phyloP scores from a whole-genome alignment of 2,329 filamentous ascomycete species.

The Lachnellula suecica region DNA sequence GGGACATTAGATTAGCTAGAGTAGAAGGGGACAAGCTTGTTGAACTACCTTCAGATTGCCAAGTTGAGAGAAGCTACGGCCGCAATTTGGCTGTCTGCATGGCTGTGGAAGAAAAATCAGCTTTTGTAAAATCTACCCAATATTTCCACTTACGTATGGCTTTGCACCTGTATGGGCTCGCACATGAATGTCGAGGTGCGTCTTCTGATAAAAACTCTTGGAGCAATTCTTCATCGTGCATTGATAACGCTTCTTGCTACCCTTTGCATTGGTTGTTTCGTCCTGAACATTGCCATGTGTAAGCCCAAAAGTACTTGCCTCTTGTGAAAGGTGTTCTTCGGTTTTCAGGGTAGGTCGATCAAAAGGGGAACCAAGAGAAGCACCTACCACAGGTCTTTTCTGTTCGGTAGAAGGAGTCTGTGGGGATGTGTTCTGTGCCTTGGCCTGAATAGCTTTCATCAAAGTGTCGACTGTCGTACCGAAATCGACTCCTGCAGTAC shows the following conservation, averaged over 20 bases:
- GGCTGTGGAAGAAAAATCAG: slow-evolving; percentile 14
- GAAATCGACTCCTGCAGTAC: slow-evolving; percentile 54
- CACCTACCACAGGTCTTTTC: slow-evolving; percentile 19
- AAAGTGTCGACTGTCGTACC: slow-evolving; percentile 82
- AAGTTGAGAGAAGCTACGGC: slow-evolving; percentile 80
- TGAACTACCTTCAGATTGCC: slow-evolving; percentile 79
- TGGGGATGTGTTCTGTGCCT: slow-evolving; percentile 43
- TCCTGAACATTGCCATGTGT: slow-evolving; percentile 22
- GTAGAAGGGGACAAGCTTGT: background rate
- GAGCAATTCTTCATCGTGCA: slow-evolving; percentile 74
- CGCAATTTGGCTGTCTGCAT: slow-evolving; percentile 73
- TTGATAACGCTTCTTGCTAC: slow-evolving; percentile 60
- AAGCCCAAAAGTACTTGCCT: slow-evolving; percentile 19
- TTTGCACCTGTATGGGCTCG: slow-evolving; percentile 87
- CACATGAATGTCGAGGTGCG: slow-evolving; percentile 86
- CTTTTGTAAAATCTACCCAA: slow-evolving; percentile 14
- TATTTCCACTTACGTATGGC: slow-evolving; percentile 72
- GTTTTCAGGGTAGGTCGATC: slow-evolving; percentile 4
- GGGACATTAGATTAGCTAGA: background rate
- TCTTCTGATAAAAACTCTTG: slow-evolving; percentile 88
- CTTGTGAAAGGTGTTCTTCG: slow-evolving; percentile 11
- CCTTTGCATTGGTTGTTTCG: slow-evolving; percentile 12
- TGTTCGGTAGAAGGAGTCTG: slow-evolving; percentile 20
- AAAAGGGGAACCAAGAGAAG: slow-evolving; percentile 34
- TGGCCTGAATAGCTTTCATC: slow-evolving; percentile 84